phyloP scores from a whole-genome alignment of 371 early-diverging fungal species.

The Entomophthora muscae region DNA sequence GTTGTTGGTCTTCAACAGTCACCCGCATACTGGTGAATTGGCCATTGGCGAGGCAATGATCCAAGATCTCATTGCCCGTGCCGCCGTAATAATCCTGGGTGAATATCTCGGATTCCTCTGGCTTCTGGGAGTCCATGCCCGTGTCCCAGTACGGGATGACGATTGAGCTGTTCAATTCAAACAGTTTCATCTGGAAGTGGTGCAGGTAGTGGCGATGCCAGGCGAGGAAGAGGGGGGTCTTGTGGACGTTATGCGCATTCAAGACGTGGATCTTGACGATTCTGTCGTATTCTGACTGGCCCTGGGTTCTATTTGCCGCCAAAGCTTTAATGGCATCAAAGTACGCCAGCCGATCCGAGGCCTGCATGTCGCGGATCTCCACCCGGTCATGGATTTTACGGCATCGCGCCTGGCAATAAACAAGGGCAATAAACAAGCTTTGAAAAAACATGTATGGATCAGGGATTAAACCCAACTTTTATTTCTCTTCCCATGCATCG shows the following conservation, averaged over 20 bases:
- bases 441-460: too few species aligned
- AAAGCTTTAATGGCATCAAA: not conserved
- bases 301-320: not conserved
- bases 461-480: too few species aligned
- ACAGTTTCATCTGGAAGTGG: not conserved
- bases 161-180: not conserved
- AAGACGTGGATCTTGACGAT: not conserved
- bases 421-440: too few species aligned
- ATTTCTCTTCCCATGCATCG: too few species aligned
- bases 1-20: not conserved
- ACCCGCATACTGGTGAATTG: not conserved
- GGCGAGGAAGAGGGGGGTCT: not conserved
- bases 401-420: too few species aligned
- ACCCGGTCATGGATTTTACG: not conserved
- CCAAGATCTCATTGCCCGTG: not conserved
- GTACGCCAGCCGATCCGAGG: not conserved
- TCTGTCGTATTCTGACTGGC: not conserved
- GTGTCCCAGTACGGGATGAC: slow-evolving; percentile 5
- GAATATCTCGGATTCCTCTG: not conserved
- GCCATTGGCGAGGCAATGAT: not conserved
- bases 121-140: not conserved
- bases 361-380: not conserved
- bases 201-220: slow-evolving; percentile 7
- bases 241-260: not conserved
- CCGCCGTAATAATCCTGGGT: not conserved